Percentiles rank a stretch among this genome's conserved stretches.
phyloP scores from a whole-genome alignment of 2,329 filamentous ascomycete genomes.

The Diplodia intermedia region DNA sequence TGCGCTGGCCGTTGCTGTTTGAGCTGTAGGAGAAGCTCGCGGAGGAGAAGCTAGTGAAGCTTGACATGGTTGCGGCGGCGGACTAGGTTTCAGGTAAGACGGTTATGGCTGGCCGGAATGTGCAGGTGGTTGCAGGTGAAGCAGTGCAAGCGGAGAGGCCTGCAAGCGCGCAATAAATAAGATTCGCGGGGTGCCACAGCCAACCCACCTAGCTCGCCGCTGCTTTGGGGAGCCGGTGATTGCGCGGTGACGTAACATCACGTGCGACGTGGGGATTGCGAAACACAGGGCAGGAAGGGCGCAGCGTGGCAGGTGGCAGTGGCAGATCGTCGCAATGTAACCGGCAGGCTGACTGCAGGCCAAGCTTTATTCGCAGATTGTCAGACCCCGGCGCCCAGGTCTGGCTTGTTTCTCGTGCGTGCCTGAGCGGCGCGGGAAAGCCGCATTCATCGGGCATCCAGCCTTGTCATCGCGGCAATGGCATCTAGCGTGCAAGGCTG shows the following conservation, averaged over 20 bases:
- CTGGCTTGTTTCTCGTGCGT: background rate
- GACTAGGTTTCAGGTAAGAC: background rate
- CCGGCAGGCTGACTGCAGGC: background rate
- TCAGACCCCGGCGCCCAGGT: background rate
- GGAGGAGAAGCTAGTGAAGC: conserved; percentile 12
- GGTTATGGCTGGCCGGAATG: background rate
- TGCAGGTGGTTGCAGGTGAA: background rate
- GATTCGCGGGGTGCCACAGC: background rate
- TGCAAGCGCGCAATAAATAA: background rate
- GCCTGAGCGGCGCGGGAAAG: background rate
- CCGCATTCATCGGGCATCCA: background rate
- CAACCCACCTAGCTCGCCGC: background rate
- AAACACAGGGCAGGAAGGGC: background rate
- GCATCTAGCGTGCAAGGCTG: conserved; percentile 1
- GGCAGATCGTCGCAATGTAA: background rate
- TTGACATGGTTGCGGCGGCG: conserved; percentile 17
- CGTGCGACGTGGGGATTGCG: background rate
- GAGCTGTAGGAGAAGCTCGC: conserved; percentile 34
- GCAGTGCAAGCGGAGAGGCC: background rate
- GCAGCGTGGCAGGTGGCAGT: background rate
- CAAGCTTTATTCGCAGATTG: background rate
- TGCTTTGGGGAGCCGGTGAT: background rate
- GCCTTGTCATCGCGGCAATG: background rate
- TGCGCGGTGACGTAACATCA: conserved; percentile 8
- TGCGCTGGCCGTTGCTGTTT: conserved; percentile 36